These are phyloP conservation scores for Pseudognaphalium luteoalbum DNA, from an alignment of 129 eudicot genomes.

Conservation along the genomic window DNA sequence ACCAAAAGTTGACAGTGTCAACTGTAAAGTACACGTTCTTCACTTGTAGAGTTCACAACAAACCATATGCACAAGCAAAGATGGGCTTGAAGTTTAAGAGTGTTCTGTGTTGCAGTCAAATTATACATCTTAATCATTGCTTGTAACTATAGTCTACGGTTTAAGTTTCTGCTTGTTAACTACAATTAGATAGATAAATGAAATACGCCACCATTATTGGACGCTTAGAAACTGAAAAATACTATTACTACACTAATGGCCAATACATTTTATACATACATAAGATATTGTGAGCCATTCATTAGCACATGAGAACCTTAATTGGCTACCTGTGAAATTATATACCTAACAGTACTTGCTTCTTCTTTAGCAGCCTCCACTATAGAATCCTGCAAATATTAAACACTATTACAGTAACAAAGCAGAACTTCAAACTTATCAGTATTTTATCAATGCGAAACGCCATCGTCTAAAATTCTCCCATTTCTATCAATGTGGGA, in stretches of 20 bases:
- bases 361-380: constrained; percentile 87
- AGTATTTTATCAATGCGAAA: not conserved
- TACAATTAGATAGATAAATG: not conserved
- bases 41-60: not conserved
- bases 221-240: not conserved
- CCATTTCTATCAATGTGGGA: not conserved
- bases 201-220: not conserved
- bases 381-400: constrained; percentile 59
- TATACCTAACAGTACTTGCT: constrained; percentile 60
- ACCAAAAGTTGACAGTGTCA: not conserved
- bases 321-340: constrained; percentile 73
- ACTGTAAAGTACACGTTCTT: not conserved
- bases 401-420: not conserved
- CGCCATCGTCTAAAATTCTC: not conserved
- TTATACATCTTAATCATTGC: not conserved
- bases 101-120: not conserved
- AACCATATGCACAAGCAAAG: not conserved
- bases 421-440: not conserved
- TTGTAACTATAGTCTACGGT: not conserved
- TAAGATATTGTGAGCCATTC: not conserved
- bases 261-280: not conserved
- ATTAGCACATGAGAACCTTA: constrained; percentile 16
- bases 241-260: not conserved
- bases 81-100: not conserved
- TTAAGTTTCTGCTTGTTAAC: not conserved